phyloP scores from a whole-genome alignment of 2,329 filamentous ascomycete genomes.

The Pyrenophora graminea region DNA sequence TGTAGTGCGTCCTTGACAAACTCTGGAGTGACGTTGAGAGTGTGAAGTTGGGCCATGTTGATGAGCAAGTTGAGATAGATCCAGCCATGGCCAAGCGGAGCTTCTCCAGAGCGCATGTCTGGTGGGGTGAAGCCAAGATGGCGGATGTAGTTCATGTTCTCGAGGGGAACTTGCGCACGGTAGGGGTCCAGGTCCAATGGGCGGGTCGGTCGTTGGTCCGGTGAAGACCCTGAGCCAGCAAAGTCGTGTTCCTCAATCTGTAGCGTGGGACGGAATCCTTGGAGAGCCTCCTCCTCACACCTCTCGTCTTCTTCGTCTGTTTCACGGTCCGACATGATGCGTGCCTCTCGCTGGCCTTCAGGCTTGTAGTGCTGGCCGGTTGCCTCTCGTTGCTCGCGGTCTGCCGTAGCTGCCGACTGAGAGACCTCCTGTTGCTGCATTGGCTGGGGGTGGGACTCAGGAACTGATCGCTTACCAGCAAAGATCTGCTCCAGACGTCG shows the following conservation, averaged over 20 bases:
- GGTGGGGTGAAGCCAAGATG: constrained; percentile 71
- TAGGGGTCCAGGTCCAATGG: constrained; percentile 78
- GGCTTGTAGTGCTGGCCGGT: constrained; percentile 39
- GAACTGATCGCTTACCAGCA: constrained; percentile 65
- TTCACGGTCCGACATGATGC: constrained; percentile 46
- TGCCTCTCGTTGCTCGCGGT: constrained; percentile 48
- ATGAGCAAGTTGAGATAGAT: constrained; percentile 80
- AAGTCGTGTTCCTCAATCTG: constrained; percentile 33
- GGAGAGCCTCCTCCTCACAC: constrained; percentile 20
- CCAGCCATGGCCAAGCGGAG: constrained; percentile 74
- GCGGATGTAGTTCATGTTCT: constrained; percentile 80
- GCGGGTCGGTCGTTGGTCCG: constrained; percentile 76
- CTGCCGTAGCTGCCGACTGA: constrained; percentile 56
- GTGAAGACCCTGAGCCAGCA: constrained; percentile 45
- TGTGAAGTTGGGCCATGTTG: constrained; percentile 83
- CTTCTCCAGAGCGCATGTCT: constrained; percentile 54
- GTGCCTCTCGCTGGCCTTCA: constrained; percentile 54
- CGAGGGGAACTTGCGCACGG: constrained; percentile 72
- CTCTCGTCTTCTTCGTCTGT: constrained; percentile 23
- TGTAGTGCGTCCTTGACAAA: constrained; percentile 75
- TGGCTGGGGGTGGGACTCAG: constrained; percentile 53
- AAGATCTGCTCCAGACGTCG: constrained; percentile 79
- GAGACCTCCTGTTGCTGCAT: constrained; percentile 63
- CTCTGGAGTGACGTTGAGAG: constrained; percentile 77
- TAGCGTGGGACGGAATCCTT: constrained; percentile 23